Evolutionary conservation across 106 monocot genomes (phyloP).

Genomic region (Dioscorea alata): DNA sequence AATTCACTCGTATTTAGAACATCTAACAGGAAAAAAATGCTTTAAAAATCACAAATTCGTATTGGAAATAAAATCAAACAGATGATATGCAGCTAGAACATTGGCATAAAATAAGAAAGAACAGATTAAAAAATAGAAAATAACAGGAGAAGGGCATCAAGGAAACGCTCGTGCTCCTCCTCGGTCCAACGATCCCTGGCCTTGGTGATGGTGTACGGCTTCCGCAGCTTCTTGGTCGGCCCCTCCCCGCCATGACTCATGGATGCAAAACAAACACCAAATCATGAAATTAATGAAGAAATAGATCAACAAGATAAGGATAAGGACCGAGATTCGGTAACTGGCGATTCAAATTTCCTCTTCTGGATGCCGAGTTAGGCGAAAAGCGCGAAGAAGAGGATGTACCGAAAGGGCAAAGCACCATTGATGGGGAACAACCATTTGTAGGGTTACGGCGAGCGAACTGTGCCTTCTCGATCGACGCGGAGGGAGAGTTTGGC

Average conservation of each 20-base stretch:
- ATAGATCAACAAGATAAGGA: not conserved
- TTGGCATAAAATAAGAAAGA: too few relatives aligned
- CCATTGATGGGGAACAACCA: too few relatives aligned
- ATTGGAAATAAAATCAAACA: too few relatives aligned
- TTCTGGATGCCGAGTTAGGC: conserved; percentile 2
- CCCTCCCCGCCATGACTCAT: conserved; percentile 2
- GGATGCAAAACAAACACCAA: not conserved
- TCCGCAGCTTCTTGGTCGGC: conserved; percentile 8
- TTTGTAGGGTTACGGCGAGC: too few relatives aligned
- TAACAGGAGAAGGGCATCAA: conserved; percentile 5
- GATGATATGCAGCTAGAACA: too few relatives aligned
- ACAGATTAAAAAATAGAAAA: not conserved
- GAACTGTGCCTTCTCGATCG: too few relatives aligned
- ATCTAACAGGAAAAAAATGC: too few relatives aligned
- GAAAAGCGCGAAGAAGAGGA: not conserved
- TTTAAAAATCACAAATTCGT: too few relatives aligned
- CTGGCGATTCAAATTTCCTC: conserved; percentile 1
- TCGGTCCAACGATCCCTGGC: conserved; percentile 9
- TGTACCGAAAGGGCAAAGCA: not conserved
- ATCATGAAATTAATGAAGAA: not conserved
- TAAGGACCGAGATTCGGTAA: conserved; percentile 1
- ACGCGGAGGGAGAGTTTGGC: too few relatives aligned
- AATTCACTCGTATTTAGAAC: too few relatives aligned
- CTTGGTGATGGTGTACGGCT: conserved; percentile 19
- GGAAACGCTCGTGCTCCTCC: conserved; percentile 15